Percentiles rank a stretch among this genome's conserved stretches.
Evolutionary conservation across 2,329 filamentous ascomycete species (phyloP).

Genomic region (Paecilomyces fulvus): DNA sequence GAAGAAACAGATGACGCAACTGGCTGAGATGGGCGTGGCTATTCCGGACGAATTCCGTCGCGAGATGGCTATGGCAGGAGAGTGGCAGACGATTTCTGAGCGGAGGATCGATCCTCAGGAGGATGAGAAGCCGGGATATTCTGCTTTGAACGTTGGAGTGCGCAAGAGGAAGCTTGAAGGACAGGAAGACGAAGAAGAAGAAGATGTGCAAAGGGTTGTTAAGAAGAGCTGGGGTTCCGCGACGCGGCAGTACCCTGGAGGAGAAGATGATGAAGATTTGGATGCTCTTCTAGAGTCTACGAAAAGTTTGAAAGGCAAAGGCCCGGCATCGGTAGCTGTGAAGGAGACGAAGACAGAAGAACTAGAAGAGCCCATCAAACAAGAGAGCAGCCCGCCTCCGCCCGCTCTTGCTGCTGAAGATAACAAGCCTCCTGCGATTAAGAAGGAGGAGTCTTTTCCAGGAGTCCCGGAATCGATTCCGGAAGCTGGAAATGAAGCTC

Average conservation of each 20-base stretch:
- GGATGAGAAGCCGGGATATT: conserved; percentile 24
- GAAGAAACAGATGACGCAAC: conserved; percentile 76
- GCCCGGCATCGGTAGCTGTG: conserved; percentile 4
- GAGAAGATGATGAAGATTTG: conserved; percentile 30
- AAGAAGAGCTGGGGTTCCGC: conserved; percentile 38
- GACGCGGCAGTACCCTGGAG: conserved; percentile 32
- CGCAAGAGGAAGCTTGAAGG: conserved; percentile 38
- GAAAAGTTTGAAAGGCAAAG: conserved; percentile 25
- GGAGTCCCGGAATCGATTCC: conserved; percentile 3
- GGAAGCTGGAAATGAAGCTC: conserved; percentile 8
- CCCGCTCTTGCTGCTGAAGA: conserved; percentile 6
- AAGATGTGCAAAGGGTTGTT: conserved; percentile 23
- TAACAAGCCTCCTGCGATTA: conserved; percentile 9
- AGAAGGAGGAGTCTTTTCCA: conserved; percentile 19
- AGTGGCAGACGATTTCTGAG: conserved; percentile 67
- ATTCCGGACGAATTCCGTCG: conserved; percentile 69
- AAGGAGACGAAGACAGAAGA: conserved; percentile 9
- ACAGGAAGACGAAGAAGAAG: conserved; percentile 36
- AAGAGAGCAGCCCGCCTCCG: conserved; percentile 1
- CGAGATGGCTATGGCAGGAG: conserved; percentile 79
- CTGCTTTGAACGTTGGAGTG: conserved; percentile 31
- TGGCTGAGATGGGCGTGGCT: conserved; percentile 77
- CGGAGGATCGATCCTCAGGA: conserved; percentile 21
- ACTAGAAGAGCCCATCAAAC: conserved; percentile 3
- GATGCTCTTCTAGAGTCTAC: conserved; percentile 36